Evolutionary conservation across 495 filamentous ascomycete genomes (phyloP).

Genomic region (Aspergillus panamensis): DNA sequence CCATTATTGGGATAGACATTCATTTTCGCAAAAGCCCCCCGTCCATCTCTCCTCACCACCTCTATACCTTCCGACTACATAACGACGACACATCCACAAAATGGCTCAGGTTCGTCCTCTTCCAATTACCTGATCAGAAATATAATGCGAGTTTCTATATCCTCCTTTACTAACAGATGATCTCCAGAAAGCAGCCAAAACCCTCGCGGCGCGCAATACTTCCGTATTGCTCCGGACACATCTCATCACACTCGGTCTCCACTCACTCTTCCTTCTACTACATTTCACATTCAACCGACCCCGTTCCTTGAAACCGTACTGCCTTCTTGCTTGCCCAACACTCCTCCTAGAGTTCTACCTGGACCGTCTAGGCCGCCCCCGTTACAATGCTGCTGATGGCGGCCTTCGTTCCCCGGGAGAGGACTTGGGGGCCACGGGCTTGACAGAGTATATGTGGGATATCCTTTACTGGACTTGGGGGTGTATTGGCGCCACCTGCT

Average conservation of each 20-base stretch:
- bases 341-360: constrained; percentile 78
- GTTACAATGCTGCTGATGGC: constrained; percentile 58
- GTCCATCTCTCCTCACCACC: no score
- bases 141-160: neutral
- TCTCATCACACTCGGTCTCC: constrained; percentile 63
- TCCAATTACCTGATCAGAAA: neutral
- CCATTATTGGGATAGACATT: no score
- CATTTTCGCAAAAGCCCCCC: no score
- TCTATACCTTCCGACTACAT: no score
- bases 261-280: constrained; percentile 67
- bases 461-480: constrained; percentile 88
- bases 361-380: constrained; percentile 77
- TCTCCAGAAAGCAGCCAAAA: constrained; percentile 85
- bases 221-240: constrained; percentile 73
- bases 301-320: constrained; percentile 67
- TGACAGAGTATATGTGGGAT: constrained; percentile 98
- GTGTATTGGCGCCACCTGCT: constrained; percentile 57
- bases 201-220: constrained; percentile 77
- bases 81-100: constrained; percentile 11
- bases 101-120: constrained; percentile 37
- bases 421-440: constrained; percentile 79
- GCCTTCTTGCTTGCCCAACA: constrained; percentile 67
- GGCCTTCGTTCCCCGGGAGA: constrained; percentile 74
- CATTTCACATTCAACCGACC: constrained; percentile 63
- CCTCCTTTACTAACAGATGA: constrained; percentile 10